Conservation (phyloP, 2,329 filamentous ascomycete genomes). For the Pseudocercospora musae region DNA sequence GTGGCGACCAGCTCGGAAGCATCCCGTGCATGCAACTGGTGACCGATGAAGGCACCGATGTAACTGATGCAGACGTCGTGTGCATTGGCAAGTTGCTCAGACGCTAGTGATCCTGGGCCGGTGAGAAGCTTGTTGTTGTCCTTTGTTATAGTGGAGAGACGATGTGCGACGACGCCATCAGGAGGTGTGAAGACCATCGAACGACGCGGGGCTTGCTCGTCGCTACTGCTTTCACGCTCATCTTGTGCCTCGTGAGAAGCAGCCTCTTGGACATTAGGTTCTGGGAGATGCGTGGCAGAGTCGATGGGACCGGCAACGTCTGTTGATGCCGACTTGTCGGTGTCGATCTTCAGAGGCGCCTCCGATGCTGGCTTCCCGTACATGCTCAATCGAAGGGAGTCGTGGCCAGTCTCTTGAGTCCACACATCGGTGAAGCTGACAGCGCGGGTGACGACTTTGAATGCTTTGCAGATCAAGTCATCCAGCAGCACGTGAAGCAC, state of each 20-base stretch:
- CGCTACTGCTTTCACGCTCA: neutral
- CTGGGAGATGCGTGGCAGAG: slow-evolving; percentile 22
- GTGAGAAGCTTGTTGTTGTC: slow-evolving; percentile 21
- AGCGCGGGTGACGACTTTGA: slow-evolving; percentile 87
- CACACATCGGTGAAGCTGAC: slow-evolving; percentile 86
- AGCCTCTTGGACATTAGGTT: neutral
- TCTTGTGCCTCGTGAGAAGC: slow-evolving; percentile 7
- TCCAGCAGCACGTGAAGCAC: slow-evolving; percentile 76
- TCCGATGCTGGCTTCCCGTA: neutral
- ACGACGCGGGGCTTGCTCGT: slow-evolving; percentile 1
- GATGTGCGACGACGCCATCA: slow-evolving; percentile 27
- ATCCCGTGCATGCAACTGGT: slow-evolving; percentile 90
- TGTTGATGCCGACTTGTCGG: neutral
- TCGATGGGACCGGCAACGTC: slow-evolving; percentile 16
- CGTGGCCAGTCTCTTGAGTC: slow-evolving; percentile 38
- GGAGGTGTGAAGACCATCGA: slow-evolving; percentile 22
- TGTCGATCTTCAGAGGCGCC: slow-evolving; percentile 17
- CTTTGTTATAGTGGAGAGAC: slow-evolving; percentile 28
- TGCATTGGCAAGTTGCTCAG: slow-evolving; percentile 71
- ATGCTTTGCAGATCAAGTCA: slow-evolving; percentile 89
- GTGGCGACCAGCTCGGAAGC: slow-evolving; percentile 77
- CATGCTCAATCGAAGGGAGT: slow-evolving; percentile 3
- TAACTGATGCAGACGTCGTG: slow-evolving; percentile 89
- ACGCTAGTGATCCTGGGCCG: slow-evolving; percentile 65
- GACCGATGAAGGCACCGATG: slow-evolving; percentile 87